A percentile compares a stretch with the other conserved stretches of the same genome.
Conservation (phyloP, 345 rosid species). For the Eutrema heterophyllum region DNA sequence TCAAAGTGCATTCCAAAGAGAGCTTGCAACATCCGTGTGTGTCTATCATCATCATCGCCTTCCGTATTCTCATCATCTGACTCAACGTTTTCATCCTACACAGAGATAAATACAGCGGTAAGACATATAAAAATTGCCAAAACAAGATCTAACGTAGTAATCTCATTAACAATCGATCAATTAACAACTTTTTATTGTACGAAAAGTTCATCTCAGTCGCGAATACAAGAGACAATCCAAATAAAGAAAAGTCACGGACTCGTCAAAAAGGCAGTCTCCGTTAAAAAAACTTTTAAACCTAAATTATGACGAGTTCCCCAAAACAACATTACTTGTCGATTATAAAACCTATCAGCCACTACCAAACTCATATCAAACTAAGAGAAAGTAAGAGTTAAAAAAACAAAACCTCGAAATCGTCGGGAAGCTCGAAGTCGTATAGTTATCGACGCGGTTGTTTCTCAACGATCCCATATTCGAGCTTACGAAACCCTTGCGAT, state of each 20-base stretch:
- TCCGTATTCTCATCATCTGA: slow-evolving; percentile 36
- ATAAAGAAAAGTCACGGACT: background rate
- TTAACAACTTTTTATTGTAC: background rate
- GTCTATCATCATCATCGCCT: slow-evolving; percentile 53
- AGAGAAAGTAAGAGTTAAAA: too few relatives aligned
- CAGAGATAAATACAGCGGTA: background rate
- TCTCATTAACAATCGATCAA: slow-evolving; percentile 3
- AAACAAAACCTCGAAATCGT: too few relatives aligned
- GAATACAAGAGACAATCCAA: background rate
- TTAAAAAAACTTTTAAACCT: background rate
- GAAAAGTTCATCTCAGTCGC: background rate
- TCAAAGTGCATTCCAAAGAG: slow-evolving; percentile 84
- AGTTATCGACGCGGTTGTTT: too few relatives aligned
- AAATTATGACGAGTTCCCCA: background rate
- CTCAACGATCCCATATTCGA: too few relatives aligned
- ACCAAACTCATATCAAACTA: too few relatives aligned
- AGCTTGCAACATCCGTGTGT: slow-evolving; percentile 69
- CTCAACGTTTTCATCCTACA: slow-evolving; percentile 70
- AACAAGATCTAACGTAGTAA: too few relatives aligned
- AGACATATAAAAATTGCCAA: background rate
- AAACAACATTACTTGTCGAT: too few relatives aligned
- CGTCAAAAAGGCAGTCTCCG: background rate
- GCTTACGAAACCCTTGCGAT: too few relatives aligned
- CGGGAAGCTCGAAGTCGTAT: too few relatives aligned
- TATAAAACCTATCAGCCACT: too few relatives aligned